These are phyloP conservation scores for Dillenia turbinata DNA, from an alignment of 164 flowering plant species.

Conservation along the genomic window DNA sequence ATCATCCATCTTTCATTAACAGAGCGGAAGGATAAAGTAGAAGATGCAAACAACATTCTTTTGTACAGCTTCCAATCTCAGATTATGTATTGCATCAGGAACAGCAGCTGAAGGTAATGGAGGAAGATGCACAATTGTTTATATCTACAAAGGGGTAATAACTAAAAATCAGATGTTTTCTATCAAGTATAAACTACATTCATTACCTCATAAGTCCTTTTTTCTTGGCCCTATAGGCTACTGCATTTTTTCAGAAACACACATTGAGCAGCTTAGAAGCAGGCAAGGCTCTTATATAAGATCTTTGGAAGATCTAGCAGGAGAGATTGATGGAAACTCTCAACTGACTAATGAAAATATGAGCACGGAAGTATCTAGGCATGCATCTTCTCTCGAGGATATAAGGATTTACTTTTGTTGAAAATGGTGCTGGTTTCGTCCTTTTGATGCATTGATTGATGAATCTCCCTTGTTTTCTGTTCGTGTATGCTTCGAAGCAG, in stretches of 20 bases:
- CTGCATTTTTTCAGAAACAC: conserved; percentile 3
- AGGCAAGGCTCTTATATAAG: not conserved
- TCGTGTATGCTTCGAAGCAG: not conserved
- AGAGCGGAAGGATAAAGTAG: conserved; percentile 95
- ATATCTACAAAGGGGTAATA: conserved; percentile 78
- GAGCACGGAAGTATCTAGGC: conserved; percentile 1
- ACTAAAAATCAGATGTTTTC: not conserved
- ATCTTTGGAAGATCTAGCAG: conserved; percentile 3
- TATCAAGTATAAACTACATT: no score
- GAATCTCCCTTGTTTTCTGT: not conserved
- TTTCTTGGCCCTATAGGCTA: not conserved
- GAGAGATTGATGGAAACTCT: conserved; percentile 6
- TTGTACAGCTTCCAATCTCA: conserved; percentile 74
- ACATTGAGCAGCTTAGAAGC: not conserved
- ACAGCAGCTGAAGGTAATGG: conserved; percentile 83
- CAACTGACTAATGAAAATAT: conserved; percentile 2
- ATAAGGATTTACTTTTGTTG: not conserved
- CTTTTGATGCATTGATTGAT: no score
- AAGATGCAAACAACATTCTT: conserved; percentile 74
- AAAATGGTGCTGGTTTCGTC: no score
- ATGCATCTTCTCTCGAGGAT: conserved; percentile 4
- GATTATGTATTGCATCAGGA: conserved; percentile 64
- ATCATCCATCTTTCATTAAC: conserved; percentile 5
- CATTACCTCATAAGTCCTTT: no score
- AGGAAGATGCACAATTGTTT: conserved; percentile 92